Evolutionary conservation across 75 land plant genomes (phyloP).

Genomic region (Selaginella moellendorffii): DNA sequence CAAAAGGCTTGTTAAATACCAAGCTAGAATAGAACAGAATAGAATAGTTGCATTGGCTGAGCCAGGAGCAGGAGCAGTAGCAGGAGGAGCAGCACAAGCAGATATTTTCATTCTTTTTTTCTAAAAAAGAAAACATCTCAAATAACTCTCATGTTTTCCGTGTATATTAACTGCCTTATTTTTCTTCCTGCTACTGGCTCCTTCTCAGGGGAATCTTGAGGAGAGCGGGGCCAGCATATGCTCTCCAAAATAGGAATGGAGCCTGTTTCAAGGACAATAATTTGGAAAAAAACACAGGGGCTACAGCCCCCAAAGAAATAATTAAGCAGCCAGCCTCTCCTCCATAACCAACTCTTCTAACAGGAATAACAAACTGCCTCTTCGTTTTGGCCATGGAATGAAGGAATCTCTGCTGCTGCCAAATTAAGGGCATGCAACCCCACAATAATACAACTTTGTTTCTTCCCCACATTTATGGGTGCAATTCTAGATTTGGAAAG

Average conservation of each 20-base stretch:
- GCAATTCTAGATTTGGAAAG: not conserved
- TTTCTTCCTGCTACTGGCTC: not conserved
- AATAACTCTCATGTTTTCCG: not conserved
- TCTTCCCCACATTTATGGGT: not conserved
- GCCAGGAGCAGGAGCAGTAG: not conserved
- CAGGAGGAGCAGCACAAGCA: no score
- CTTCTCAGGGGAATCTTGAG: not conserved
- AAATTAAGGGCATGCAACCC: not conserved
- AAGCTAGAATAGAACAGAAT: not conserved
- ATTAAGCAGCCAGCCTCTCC: not conserved
- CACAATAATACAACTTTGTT: not conserved
- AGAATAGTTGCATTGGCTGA: not conserved
- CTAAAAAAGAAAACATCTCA: no score
- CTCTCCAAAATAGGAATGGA: not conserved
- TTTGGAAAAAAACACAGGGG: not conserved
- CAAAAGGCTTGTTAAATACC: not conserved
- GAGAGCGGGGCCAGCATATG: not conserved
- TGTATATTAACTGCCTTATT: not conserved
- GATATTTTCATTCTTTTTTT: no score
- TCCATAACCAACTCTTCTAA: not conserved
- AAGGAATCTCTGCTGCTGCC: constrained; percentile 1
- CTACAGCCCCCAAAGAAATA: no score
- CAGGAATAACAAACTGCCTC: not conserved
- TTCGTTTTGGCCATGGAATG: not conserved
- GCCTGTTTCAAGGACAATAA: not conserved